Conservation (phyloP, 1,284 basidiomycete species). For the Ganoderma lingzhi region DNA sequence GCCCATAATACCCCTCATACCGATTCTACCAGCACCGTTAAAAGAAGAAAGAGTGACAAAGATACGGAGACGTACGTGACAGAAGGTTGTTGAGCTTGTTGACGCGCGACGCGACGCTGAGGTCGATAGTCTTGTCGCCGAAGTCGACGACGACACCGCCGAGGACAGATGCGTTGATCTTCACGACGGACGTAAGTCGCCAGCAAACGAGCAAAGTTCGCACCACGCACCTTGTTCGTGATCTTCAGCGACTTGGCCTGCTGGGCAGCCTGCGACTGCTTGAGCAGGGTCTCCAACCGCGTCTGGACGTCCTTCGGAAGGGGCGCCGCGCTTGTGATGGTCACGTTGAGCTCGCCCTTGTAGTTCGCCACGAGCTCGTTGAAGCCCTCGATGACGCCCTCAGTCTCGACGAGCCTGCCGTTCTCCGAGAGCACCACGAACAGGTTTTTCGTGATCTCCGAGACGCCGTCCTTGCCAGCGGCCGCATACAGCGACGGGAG, state of each 20-base stretch:
- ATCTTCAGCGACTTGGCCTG: conserved; percentile 88
- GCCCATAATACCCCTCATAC: conserved; percentile 18
- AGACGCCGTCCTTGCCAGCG: conserved; percentile 75
- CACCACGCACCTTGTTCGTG: conserved; percentile 78
- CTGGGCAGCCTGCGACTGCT: conserved; percentile 85
- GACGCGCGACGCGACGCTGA: conserved; percentile 11
- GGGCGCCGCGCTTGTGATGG: conserved; percentile 88
- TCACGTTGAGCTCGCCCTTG: conserved; percentile 93
- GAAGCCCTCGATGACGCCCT: conserved; percentile 92
- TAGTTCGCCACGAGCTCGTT: conserved; percentile 89
- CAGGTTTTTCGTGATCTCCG: conserved; percentile 93
- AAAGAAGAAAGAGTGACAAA: neutral
- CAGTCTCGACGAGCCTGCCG: conserved; percentile 86
- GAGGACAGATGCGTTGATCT: conserved; percentile 89
- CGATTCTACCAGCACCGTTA: conserved; percentile 21
- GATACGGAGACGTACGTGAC: conserved; percentile 58
- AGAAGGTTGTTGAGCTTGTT: conserved; percentile 62
- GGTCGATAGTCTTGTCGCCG: conserved; percentile 72
- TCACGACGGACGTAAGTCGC: neutral
- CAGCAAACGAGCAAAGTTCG: neutral
- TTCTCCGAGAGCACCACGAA: conserved; percentile 94
- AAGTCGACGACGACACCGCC: conserved; percentile 97
- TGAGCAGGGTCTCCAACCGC: conserved; percentile 85
- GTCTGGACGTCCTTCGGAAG: conserved; percentile 78
- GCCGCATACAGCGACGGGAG: conserved; percentile 74